A percentile compares a stretch with the other conserved stretches of the same genome.
These are phyloP conservation scores for Sporothrix brunneoviolacea DNA, from an alignment of 2,329 filamentous ascomycete genomes.

Conservation along the genomic window DNA sequence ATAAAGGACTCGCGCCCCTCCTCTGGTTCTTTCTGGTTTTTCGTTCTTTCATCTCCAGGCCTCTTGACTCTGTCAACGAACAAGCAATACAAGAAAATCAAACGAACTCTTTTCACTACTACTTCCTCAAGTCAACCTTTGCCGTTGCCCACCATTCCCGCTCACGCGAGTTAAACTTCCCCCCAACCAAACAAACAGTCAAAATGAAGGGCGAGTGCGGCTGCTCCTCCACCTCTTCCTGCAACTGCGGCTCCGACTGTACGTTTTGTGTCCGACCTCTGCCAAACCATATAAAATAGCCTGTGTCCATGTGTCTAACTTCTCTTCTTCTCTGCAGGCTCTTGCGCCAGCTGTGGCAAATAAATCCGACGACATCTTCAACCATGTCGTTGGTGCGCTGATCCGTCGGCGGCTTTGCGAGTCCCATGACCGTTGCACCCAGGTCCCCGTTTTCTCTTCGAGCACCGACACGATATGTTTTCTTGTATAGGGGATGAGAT, in stretches of 20 bases:
- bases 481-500: too few relatives aligned
- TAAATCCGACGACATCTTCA: slow-evolving; percentile 19
- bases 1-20: neutral
- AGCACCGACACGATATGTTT: too few relatives aligned
- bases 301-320: neutral
- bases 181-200: slow-evolving; percentile 16
- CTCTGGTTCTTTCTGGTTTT: neutral
- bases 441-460: too few relatives aligned
- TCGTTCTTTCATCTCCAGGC: too few relatives aligned
- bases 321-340: slow-evolving; percentile 24
- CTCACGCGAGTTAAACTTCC: slow-evolving; percentile 16
- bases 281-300: neutral
- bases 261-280: slow-evolving; percentile 7
- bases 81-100: too few relatives aligned
- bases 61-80: too few relatives aligned
- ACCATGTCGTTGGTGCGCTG: neutral
- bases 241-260: slow-evolving; percentile 24
- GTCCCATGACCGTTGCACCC: too few relatives aligned
- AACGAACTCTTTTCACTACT: neutral
- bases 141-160: slow-evolving; percentile 17
- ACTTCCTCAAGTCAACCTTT: neutral
- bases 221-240: slow-evolving; percentile 30
- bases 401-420: neutral
- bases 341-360: slow-evolving; percentile 31
- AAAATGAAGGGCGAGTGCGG: slow-evolving; percentile 34